phyloP scores from a whole-genome alignment of 345 rosid species.

The Trapa incisa region DNA sequence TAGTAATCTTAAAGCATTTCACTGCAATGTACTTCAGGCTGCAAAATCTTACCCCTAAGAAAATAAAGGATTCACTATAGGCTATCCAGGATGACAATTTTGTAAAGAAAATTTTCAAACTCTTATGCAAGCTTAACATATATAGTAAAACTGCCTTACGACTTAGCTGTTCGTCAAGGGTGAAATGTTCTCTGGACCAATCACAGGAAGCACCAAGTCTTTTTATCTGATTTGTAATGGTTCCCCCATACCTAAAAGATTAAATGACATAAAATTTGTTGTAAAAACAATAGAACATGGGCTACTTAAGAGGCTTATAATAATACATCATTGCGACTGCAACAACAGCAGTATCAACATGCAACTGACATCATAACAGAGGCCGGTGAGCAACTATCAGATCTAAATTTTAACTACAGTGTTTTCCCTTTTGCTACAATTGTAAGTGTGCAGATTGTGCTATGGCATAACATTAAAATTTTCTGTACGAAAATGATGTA shows the following conservation, averaged over 20 bases:
- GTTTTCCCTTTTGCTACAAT: too few species aligned
- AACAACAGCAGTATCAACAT: background rate
- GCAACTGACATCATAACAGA: background rate
- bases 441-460: too few species aligned
- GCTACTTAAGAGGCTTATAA: background rate
- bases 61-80: background rate
- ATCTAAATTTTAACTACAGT: background rate
- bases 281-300: background rate
- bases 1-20: background rate
- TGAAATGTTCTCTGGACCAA: conserved; percentile 86
- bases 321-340: background rate
- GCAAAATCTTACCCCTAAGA: background rate
- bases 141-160: conserved; percentile 63
- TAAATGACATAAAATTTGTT: conserved; percentile 6
- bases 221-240: conserved; percentile 86
- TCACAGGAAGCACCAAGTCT: conserved; percentile 99
- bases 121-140: background rate
- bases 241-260: conserved; percentile 76
- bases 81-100: background rate
- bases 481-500: background rate
- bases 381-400: background rate
- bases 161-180: conserved; percentile 95
- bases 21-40: background rate
- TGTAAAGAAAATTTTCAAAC: too few species aligned
- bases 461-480: background rate